Percentiles rank a stretch among this genome's conserved stretches.
Evolutionary conservation across 306 rosid species (phyloP).

Genomic region (Pueraria montana): DNA sequence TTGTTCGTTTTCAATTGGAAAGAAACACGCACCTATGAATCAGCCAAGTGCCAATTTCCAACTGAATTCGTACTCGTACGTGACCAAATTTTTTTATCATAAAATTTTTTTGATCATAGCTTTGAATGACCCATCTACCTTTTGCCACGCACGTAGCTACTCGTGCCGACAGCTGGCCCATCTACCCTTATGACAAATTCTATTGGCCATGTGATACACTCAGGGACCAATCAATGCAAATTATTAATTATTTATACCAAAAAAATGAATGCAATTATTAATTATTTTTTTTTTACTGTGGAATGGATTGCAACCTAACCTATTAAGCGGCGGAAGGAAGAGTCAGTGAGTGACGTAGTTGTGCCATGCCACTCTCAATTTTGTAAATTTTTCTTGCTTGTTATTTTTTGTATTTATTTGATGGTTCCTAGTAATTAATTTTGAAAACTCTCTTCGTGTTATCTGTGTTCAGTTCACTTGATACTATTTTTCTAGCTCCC

Average conservation of each 20-base stretch:
- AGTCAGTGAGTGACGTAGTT: background rate
- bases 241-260: too few relatives aligned
- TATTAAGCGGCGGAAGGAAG: background rate
- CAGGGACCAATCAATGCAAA: background rate
- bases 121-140: background rate
- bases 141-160: constrained; percentile 29
- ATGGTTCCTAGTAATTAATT: background rate
- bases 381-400: background rate
- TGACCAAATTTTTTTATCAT: too few relatives aligned
- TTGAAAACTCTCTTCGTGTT: background rate
- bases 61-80: background rate
- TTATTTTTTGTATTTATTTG: background rate
- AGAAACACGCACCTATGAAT: background rate
- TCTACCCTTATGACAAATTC: constrained; percentile 7
- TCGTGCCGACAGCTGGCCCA: constrained; percentile 37
- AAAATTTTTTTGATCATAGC: background rate
- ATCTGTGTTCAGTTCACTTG: background rate
- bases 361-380: background rate
- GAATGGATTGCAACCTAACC: background rate
- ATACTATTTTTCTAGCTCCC: background rate
- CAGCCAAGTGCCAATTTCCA: constrained; percentile 26
- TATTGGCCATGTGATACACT: constrained; percentile 6
- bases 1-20: constrained; percentile 39
- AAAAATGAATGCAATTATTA: constrained; percentile 29
- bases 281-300: background rate